Base-by-base conservation (phyloP, 1,284 basidiomycete genomes). In the Pascua sp. region DNA sequence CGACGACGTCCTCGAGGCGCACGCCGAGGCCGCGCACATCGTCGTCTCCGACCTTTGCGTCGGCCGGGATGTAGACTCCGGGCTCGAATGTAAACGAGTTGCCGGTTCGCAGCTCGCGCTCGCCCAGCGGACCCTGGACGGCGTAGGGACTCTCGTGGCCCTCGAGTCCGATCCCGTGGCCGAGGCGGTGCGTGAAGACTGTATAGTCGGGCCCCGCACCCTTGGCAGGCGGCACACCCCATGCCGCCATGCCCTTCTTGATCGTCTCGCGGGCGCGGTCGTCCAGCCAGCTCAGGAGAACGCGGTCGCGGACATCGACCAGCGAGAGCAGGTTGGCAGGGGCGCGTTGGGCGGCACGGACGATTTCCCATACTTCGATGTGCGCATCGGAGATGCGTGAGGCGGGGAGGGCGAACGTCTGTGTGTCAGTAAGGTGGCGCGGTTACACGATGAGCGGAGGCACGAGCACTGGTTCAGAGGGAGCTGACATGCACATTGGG, bases 1-100 rank as follows among this genome's bases (percentile, higher is more conserved):
- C 86, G 67, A 91, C 88, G 68, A 88, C 90, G 68, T 92, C 90
- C 68, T 92, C 90, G 48, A 92, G 75, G 41, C 90, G 82, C 13
- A 91, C 82, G 1, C 90, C 90, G 53, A 90, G 85, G 75, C 87
- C 80, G 42, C 82, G 85, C 62, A 87, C 82, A 1, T 54, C 58
- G 39, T 55, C 50, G 41, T 56, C 40, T 32, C 56, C 57, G 13
- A 60, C 56, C 40, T 53, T 49, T n/a, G 55, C 43, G 1, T 55
- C 60, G 2, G 46, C 13, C 4, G 72, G 71, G 52, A 91, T 86
- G 73, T 92, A 92, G 37, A 92, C 80, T 0, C 90, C 89, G 2
- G 90, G 90, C 72, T 93, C 90, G 65, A 91, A 81, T 8, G 87
- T 90, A 75, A 92, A 91, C 0, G 86, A 81, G 67, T 91, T 85